Evolutionary conservation across 805 yeast genomes (phyloP).

Genomic region (Isabelozyma gotoi): DNA sequence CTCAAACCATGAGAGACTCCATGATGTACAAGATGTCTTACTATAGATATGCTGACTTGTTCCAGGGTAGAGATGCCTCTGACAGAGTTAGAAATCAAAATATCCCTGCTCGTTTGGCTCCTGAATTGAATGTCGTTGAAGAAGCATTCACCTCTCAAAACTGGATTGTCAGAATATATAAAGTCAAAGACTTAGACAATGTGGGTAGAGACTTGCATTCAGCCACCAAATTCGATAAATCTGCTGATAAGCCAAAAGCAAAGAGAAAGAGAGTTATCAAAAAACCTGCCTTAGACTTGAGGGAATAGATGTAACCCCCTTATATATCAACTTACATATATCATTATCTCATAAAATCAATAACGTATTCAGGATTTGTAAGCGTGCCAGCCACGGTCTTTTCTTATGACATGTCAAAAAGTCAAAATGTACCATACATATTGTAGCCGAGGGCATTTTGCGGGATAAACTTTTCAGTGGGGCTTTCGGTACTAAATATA

Average conservation of each 20-base stretch:
- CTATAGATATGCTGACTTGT: conserved; percentile 78
- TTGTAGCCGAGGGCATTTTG: too few species aligned
- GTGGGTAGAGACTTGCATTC: conserved; percentile 75
- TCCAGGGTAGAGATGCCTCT: conserved; percentile 55
- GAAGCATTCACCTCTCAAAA: conserved; percentile 95
- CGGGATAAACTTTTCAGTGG: too few species aligned
- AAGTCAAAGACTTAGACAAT: conserved; percentile 83
- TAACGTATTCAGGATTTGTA: too few species aligned
- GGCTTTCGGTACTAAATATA: too few species aligned
- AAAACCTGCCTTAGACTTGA: conserved; percentile 55
- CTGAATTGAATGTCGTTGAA: conserved; percentile 71
- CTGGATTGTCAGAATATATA: conserved; percentile 94
- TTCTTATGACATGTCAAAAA: too few species aligned
- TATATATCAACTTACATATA: not conserved
- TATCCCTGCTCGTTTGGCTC: conserved; percentile 51
- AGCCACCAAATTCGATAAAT: conserved; percentile 54
- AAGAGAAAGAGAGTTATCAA: conserved; percentile 45
- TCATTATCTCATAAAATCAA: not conserved
- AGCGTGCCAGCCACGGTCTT: too few species aligned
- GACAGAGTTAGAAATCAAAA: conserved; percentile 91
- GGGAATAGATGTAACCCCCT: conserved; percentile 26
- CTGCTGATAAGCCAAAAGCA: conserved; percentile 23
- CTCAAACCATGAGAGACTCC: conserved; percentile 83
- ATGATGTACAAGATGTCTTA: conserved; percentile 94
- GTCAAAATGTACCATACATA: too few species aligned